Evolutionary conservation across 78 protist genomes (phyloP).

Genomic region (Planoprotostelium fungivorum): DNA sequence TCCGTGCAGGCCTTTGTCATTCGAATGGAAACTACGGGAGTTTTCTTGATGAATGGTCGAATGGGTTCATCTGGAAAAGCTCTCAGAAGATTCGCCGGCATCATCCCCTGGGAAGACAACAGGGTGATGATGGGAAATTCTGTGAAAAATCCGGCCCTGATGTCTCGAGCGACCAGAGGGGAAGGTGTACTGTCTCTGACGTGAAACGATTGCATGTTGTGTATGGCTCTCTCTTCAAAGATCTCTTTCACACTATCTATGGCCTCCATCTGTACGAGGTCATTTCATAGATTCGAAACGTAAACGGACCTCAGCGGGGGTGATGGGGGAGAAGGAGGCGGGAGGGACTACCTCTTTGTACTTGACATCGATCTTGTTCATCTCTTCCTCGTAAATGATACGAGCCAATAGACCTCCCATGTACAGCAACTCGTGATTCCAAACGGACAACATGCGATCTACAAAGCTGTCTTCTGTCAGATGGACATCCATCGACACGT

Average conservation of each 20-base stretch:
- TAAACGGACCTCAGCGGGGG: neutral
- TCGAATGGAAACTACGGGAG: neutral
- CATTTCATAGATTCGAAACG: neutral
- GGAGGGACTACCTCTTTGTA: neutral
- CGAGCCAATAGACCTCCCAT: constrained; percentile 11
- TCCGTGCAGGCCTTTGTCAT: neutral
- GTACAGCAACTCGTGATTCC: constrained; percentile 12
- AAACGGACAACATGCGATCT: constrained; percentile 1
- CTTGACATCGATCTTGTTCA: neutral
- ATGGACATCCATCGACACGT: neutral
- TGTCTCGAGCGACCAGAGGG: neutral
- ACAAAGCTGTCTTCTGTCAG: constrained; percentile 3
- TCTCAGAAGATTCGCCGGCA: neutral
- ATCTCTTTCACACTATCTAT: neutral
- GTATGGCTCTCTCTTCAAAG: neutral
- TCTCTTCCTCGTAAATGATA: constrained; percentile 12
- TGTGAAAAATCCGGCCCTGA: neutral
- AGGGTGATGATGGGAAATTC: neutral
- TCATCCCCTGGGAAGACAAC: neutral
- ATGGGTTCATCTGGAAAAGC: neutral
- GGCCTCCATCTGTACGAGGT: neutral
- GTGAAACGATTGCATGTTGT: neutral
- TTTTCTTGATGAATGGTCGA: neutral
- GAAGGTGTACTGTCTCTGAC: neutral
- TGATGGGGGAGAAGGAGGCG: neutral